Conservation (phyloP, 495 filamentous ascomycete genomes). For the Xylaria nigripes region DNA sequence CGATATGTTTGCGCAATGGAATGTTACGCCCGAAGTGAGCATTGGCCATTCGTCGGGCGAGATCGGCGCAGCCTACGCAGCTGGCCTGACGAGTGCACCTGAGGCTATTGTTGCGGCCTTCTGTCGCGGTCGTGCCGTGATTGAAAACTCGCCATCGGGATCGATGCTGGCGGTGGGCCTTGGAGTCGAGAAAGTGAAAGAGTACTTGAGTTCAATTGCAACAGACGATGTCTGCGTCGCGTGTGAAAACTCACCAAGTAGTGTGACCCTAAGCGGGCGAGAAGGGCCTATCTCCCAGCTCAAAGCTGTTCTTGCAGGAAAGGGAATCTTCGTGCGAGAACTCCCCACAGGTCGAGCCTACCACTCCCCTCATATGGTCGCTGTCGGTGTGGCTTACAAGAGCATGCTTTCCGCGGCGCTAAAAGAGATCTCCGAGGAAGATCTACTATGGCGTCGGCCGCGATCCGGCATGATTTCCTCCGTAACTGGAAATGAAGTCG, state of each 20-base stretch:
- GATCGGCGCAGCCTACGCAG: constrained; percentile 47
- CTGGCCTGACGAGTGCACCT: constrained; percentile 33
- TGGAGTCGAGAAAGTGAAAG: constrained; percentile 26
- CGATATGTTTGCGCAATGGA: constrained; percentile 44
- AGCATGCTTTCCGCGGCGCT: constrained; percentile 17
- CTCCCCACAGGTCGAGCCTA: constrained; percentile 42
- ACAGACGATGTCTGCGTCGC: constrained; percentile 29
- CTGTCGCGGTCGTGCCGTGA: constrained; percentile 26
- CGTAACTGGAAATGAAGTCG: constrained; percentile 22
- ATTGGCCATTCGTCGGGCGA: constrained; percentile 60
- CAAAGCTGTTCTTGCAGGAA: constrained; percentile 19
- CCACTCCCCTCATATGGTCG: constrained; percentile 43
- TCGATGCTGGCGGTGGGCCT: constrained; percentile 30
- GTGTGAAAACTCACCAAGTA: constrained; percentile 36
- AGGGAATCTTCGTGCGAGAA: constrained; percentile 30
- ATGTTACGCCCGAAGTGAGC: constrained; percentile 40
- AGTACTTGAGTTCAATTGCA: constrained; percentile 14
- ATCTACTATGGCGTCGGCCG: constrained; percentile 14
- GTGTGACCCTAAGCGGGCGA: constrained; percentile 39
- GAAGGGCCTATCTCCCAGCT: constrained; percentile 25
- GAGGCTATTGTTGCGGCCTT: constrained; percentile 41
- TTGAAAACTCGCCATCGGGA: constrained; percentile 19
- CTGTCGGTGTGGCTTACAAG: constrained; percentile 28
- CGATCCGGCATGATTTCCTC: constrained; percentile 28
- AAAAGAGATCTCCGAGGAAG: constrained; percentile 10